Conservation (phyloP, 2,329 filamentous ascomycete species). For the Ophiobolus disseminans region DNA sequence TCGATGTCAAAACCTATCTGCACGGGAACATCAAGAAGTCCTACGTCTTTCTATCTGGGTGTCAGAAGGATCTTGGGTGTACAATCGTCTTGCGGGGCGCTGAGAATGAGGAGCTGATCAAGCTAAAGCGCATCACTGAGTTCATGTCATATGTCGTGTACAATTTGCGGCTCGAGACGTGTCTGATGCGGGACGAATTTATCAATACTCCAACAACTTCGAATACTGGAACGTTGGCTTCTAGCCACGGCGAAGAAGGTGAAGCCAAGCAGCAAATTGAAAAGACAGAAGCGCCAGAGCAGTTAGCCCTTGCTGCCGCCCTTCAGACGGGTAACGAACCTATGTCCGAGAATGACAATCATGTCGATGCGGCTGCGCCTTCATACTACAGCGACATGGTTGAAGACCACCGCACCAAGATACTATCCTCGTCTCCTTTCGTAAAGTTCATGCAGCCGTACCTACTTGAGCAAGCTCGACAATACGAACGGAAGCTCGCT, state of each 20-base stretch:
- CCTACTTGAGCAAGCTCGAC: conserved; percentile 86
- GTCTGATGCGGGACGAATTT: conserved; percentile 90
- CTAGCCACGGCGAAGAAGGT: conserved; percentile 22
- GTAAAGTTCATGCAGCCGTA: conserved; percentile 96
- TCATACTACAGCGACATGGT: conserved; percentile 97
- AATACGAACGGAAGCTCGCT: conserved; percentile 83
- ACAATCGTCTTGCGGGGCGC: conserved; percentile 91
- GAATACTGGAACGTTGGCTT: conserved; percentile 46
- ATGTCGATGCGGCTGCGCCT: conserved; percentile 80
- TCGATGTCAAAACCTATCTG: conserved; percentile 95
- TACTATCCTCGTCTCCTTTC: conserved; percentile 93
- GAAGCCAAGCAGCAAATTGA: background rate
- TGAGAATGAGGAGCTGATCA: conserved; percentile 71
- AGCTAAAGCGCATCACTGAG: conserved; percentile 91
- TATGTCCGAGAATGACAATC: conserved; percentile 52
- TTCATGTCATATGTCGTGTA: conserved; percentile 99
- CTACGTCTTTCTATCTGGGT: conserved; percentile 94
- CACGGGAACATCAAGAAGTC: conserved; percentile 87
- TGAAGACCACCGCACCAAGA: conserved; percentile 88
- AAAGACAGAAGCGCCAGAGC: background rate
- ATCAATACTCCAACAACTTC: conserved; percentile 76
- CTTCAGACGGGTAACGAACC: conserved; percentile 11
- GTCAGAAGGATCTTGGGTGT: conserved; percentile 86
- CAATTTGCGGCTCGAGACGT: conserved; percentile 94
- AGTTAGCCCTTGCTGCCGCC: background rate